Evolutionary conservation across 805 yeast species (phyloP), one percentile per base, ranked within the genome.

Genomic region (Metschnikowia proteae): DNA sequence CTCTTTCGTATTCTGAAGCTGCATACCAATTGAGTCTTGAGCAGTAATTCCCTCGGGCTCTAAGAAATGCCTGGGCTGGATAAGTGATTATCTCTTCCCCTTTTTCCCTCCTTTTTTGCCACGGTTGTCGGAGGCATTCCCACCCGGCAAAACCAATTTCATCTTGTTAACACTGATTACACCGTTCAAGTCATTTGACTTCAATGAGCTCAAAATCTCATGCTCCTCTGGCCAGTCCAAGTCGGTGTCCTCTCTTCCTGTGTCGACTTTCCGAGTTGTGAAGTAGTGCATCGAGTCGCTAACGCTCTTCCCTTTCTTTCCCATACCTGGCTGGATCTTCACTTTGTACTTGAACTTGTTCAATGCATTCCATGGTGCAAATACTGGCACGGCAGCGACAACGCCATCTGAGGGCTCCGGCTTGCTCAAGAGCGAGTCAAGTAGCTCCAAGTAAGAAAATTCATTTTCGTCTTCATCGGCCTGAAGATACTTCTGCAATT

Each of bases 321-420:
- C 82, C 28, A 78, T 73, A 3, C 88, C 88, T 0, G 96, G 91
- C 56, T 83, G 87, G 29, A 92, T 67, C 63, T 92, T 92, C 32
- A 88, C 84, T 63, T 89, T 89, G 67, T 87, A 90, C 60, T 86
- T 83, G 64, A 76, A 80, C 62, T 86, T 86, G 50, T 72, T 76
- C 54, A 94, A 64, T 0, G 97, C 77, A 9, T 79, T 67, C 96
- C 97, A 94, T 2, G 99, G 99, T 0, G 94, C 97, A 74, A 90
- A 92, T 17, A 88, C 82, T 0, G 97, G 95, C 9, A 92, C 78
- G 5, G 86, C 81, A 49, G 82, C 87, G 8, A 73, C 59, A 8
- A 87, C 69, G 3, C 60, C 68, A 60, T 87, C 96, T 1, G 68
- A 61, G 28, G 68, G 59, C 8, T 66, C 62, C 1, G 83, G 82